phyloP scores from a whole-genome alignment of 1,284 basidiomycete genomes.

The Laetiporus sulphureus region DNA sequence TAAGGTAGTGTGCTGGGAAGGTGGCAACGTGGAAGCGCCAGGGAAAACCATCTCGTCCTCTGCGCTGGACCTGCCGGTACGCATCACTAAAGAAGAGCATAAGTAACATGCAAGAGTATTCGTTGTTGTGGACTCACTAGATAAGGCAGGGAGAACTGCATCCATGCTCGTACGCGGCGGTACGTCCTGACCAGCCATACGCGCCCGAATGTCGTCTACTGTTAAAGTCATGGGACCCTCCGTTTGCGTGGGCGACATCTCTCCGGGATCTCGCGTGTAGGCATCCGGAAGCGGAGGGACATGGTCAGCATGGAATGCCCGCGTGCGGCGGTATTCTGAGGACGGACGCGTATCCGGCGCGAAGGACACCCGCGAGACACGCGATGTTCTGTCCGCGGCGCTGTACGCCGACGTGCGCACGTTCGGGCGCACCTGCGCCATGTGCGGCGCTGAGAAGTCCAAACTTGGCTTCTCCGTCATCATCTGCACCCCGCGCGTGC shows the following conservation, averaged over 20 bases:
- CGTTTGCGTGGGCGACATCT: conserved; percentile 63
- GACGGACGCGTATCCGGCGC: conserved; percentile 64
- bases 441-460: conserved; percentile 28
- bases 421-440: conserved; percentile 49
- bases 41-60: conserved; percentile 38
- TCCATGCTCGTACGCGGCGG: conserved; percentile 33
- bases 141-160: conserved; percentile 57
- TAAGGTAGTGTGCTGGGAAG: conserved; percentile 17
- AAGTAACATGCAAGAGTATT: not conserved
- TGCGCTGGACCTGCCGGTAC: conserved; percentile 33
- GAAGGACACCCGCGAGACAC: conserved; percentile 58
- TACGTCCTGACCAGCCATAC: conserved; percentile 24
- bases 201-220: conserved; percentile 53
- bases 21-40: conserved; percentile 14
- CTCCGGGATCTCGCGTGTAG: conserved; percentile 28
- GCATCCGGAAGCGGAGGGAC: conserved; percentile 46
- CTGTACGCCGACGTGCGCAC: conserved; percentile 28
- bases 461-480: conserved; percentile 14
- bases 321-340: conserved; percentile 46
- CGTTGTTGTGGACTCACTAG: conserved; percentile 34
- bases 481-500: conserved; percentile 25
- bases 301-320: conserved; percentile 52
- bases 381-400: conserved; percentile 27
- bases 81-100: conserved; percentile 48
- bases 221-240: conserved; percentile 60